Evolutionary conservation across 169 alveolate species (phyloP).

Genomic region (Eimeria falciformis): DNA sequence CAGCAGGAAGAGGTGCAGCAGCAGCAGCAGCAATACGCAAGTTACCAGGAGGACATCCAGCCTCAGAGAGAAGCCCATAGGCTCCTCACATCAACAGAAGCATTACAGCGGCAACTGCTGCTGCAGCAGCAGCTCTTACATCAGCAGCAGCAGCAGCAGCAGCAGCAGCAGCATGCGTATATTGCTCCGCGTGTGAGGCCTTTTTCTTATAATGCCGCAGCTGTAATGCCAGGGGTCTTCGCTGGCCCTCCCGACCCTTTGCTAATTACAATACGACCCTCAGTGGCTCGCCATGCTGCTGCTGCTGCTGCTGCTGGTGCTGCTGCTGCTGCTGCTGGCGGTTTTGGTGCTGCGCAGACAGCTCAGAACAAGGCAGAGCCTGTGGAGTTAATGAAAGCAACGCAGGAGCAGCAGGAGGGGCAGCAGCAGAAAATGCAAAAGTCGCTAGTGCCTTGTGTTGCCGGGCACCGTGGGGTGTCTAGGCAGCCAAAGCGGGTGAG

Average conservation of each 20-base stretch:
- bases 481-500: conserved; percentile 48
- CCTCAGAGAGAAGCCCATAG: background rate
- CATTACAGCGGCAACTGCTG: background rate
- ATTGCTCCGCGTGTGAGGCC: conserved; percentile 30
- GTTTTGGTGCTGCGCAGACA: background rate
- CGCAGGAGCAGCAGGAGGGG: conserved; percentile 27
- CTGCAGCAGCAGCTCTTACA: background rate
- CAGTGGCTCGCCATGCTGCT: conserved; percentile 12
- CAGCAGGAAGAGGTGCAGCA: background rate
- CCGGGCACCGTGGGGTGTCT: conserved; percentile 19
- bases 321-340: conserved; percentile 6
- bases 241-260: conserved; percentile 52
- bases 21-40: background rate
- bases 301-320: conserved; percentile 52
- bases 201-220: conserved; percentile 22
- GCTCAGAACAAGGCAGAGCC: background rate
- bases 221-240: conserved; percentile 12
- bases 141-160: conserved; percentile 41
- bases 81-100: background rate
- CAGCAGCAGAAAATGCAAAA: conserved; percentile 6
- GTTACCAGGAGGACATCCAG: background rate
- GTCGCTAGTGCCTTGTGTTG: conserved; percentile 20
- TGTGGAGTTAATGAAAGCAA: background rate
- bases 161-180: conserved; percentile 15
- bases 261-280: conserved; percentile 10